A percentile compares a stretch with the other conserved stretches of the same genome.
phyloP scores from a whole-genome alignment of 345 rosid species.

The Ceriops zippeliana region DNA sequence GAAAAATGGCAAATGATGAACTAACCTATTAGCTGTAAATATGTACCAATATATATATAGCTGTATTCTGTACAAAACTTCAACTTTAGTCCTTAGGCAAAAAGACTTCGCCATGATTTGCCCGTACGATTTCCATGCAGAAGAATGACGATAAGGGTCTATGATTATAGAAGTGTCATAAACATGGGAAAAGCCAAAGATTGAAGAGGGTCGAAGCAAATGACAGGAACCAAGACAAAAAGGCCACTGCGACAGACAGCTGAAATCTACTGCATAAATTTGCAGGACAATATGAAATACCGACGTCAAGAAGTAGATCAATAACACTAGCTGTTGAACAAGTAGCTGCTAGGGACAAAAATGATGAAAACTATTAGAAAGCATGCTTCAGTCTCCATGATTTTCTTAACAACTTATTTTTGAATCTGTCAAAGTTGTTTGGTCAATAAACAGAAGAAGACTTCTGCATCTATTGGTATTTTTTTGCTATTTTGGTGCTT shows the following conservation, averaged over 20 bases:
- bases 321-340: constrained; percentile 54
- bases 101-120: not conserved
- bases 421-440: too few species aligned
- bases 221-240: constrained; percentile 57
- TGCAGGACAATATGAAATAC: constrained; percentile 28
- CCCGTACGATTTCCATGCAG: not conserved
- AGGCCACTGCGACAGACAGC: constrained; percentile 62
- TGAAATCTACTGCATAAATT: constrained; percentile 46
- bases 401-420: too few species aligned
- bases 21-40: not conserved
- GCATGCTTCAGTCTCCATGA: too few species aligned
- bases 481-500: too few species aligned
- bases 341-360: constrained; percentile 56
- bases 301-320: constrained; percentile 28
- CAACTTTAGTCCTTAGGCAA: not conserved
- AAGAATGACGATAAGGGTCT: not conserved
- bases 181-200: constrained; percentile 53
- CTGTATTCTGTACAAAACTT: not conserved
- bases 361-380: constrained; percentile 42
- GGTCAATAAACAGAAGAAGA: too few species aligned
- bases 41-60: not conserved
- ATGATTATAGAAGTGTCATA: constrained; percentile 12
- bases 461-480: too few species aligned
- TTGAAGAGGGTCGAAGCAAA: constrained; percentile 57
- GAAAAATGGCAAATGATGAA: not conserved